phyloP scores from a whole-genome alignment of 441 rosid genomes.

The Codiaeum variegatum region DNA sequence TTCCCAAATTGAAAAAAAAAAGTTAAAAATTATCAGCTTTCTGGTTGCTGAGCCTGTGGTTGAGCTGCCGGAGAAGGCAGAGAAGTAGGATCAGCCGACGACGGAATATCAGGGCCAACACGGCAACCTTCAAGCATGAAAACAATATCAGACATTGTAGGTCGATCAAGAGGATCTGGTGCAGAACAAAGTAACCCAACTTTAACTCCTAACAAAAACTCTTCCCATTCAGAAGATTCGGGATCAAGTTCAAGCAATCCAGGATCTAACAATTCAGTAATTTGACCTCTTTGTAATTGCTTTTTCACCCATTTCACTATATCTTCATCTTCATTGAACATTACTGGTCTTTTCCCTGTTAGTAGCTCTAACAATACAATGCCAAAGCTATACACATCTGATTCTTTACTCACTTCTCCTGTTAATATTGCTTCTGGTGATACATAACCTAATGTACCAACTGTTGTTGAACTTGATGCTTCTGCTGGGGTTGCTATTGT shows the following conservation, averaged over 20 bases:
- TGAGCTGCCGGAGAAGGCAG: conserved; percentile 88
- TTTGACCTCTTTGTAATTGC: conserved; percentile 86
- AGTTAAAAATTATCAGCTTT: conserved; percentile 3
- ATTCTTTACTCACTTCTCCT: conserved; percentile 67
- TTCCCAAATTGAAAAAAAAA: conserved; percentile 16
- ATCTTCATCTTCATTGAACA: conserved; percentile 92
- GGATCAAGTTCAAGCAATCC: conserved; percentile 94
- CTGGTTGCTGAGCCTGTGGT: too few species aligned
- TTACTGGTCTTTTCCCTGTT: conserved; percentile 84
- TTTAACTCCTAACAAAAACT: conserved; percentile 87
- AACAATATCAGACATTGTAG: conserved; percentile 81
- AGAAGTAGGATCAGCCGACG: conserved; percentile 82
- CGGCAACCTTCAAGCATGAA: conserved; percentile 99
- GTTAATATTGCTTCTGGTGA: conserved; percentile 72
- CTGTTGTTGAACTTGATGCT: conserved; percentile 62
- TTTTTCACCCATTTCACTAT: conserved; percentile 98
- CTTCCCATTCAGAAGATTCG: conserved; percentile 98
- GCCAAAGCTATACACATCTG: conserved; percentile 92
- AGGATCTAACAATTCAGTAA: conserved; percentile 79
- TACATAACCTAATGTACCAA: conserved; percentile 76
- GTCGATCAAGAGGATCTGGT: conserved; percentile 84
- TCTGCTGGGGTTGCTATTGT: conserved; percentile 52
- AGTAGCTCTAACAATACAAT: conserved; percentile 81
- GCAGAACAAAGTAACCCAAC: conserved; percentile 95
- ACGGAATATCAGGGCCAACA: conserved; percentile 79